Percentiles rank a stretch among this genome's conserved stretches.
phyloP scores from a whole-genome alignment of 139 green algal species.

The Gonium pectorale region DNA sequence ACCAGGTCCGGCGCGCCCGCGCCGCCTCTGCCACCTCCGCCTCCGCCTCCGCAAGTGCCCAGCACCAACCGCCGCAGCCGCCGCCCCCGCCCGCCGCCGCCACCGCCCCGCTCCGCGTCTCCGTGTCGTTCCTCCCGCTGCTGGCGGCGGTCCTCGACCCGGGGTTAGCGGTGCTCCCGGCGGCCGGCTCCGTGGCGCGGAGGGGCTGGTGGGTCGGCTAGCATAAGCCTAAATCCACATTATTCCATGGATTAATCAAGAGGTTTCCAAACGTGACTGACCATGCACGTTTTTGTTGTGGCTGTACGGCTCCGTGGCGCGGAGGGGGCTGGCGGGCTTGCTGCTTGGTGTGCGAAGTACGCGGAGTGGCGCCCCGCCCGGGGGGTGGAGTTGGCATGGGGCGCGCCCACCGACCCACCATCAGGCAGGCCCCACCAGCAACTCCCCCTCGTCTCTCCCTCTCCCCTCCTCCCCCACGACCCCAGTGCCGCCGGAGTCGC shows the following conservation, averaged over 20 bases:
- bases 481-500: constrained; percentile 41
- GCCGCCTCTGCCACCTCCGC: neutral
- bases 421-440: too few relatives aligned
- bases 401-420: too few relatives aligned
- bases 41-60: neutral
- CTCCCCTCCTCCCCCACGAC: neutral
- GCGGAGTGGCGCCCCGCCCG: too few relatives aligned
- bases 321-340: too few relatives aligned
- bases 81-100: too few relatives aligned
- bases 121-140: constrained; percentile 39
- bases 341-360: too few relatives aligned
- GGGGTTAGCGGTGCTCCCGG: constrained; percentile 72
- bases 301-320: too few relatives aligned
- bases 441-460: neutral
- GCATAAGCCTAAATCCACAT: too few relatives aligned
- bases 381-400: too few relatives aligned
- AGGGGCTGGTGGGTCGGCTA: constrained; percentile 51
- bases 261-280: too few relatives aligned
- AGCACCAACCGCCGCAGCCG: neutral
- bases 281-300: too few relatives aligned
- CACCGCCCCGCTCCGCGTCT: neutral
- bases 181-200: constrained; percentile 43
- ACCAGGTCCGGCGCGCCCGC: neutral
- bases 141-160: constrained; percentile 56
- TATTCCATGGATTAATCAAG: too few relatives aligned